phyloP scores from a whole-genome alignment of 2,329 filamentous ascomycete genomes.

The Periconia macrospinosa region DNA sequence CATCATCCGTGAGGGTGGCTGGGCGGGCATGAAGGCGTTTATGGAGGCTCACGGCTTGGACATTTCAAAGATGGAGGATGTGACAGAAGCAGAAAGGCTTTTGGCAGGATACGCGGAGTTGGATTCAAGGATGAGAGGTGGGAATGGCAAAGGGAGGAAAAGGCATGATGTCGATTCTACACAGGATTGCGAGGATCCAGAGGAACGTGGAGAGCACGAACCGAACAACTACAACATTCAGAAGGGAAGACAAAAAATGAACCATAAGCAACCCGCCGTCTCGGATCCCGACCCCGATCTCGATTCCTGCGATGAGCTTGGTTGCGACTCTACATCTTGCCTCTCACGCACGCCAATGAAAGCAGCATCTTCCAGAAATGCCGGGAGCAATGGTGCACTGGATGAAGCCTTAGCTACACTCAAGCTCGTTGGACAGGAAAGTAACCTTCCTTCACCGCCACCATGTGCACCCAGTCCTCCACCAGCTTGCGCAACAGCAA shows the following conservation, averaged over 20 bases:
- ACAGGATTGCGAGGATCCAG: not conserved
- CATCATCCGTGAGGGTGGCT: conserved; percentile 8
- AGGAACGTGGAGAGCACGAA: not conserved
- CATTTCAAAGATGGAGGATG: conserved; percentile 6
- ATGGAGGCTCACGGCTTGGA: conserved; percentile 13
- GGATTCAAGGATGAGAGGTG: not conserved
- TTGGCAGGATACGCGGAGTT: conserved; percentile 5
- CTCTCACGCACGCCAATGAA: no score
- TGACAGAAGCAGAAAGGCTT: conserved; percentile 2
- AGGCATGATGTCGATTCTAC: not conserved
- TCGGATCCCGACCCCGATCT: no score
- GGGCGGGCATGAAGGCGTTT: conserved; percentile 9
- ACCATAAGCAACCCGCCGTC: no score
- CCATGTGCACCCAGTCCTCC: not conserved
- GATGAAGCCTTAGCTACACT: not conserved
- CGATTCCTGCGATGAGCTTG: no score
- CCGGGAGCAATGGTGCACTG: not conserved
- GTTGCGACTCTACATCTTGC: no score
- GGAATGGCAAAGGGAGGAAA: no score
- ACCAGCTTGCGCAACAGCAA: not conserved
- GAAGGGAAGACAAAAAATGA: no score
- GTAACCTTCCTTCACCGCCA: not conserved
- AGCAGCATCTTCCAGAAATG: no score
- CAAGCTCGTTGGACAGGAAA: not conserved
- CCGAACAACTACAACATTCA: no score